Conservation (phyloP, 352 stramenopile genomes). For the Phytophthora boehmeriae region DNA sequence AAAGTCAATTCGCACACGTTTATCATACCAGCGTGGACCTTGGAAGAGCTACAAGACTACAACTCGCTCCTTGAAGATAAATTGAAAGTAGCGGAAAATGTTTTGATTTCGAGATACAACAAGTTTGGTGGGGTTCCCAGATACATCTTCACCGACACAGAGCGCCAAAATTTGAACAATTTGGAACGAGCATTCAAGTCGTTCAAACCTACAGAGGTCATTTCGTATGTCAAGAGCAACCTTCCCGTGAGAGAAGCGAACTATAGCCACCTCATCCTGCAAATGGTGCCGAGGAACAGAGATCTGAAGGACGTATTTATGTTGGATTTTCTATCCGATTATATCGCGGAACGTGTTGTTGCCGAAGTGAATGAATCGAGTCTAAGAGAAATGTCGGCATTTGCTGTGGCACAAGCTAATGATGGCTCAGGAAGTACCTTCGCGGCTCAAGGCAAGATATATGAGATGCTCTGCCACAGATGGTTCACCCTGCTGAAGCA, state of each 20-base stretch:
- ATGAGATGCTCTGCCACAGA: slow-evolving; percentile 22
- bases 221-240: background rate
- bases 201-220: background rate
- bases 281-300: background rate
- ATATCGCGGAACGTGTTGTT: slow-evolving; percentile 8
- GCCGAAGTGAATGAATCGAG: background rate
- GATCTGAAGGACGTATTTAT: background rate
- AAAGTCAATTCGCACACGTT: slow-evolving; percentile 3
- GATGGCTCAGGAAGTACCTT: slow-evolving; percentile 23
- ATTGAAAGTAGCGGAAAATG: slow-evolving; percentile 7
- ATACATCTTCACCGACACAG: slow-evolving; percentile 1
- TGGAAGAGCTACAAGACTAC: slow-evolving; percentile 6
- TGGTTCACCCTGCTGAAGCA: slow-evolving; percentile 9
- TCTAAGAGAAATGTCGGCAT: slow-evolving; percentile 12
- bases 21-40: slow-evolving; percentile 7
- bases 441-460: slow-evolving; percentile 15
- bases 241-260: background rate
- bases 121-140: slow-evolving; percentile 51
- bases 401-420: slow-evolving; percentile 13
- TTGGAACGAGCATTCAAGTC: background rate
- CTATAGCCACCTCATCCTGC: background rate
- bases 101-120: slow-evolving; percentile 66
- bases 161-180: background rate
- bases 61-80: slow-evolving; percentile 1
- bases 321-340: slow-evolving; percentile 7